Conservation (phyloP, 2,329 filamentous ascomycete species). For the Teratosphaeria destructans region DNA sequence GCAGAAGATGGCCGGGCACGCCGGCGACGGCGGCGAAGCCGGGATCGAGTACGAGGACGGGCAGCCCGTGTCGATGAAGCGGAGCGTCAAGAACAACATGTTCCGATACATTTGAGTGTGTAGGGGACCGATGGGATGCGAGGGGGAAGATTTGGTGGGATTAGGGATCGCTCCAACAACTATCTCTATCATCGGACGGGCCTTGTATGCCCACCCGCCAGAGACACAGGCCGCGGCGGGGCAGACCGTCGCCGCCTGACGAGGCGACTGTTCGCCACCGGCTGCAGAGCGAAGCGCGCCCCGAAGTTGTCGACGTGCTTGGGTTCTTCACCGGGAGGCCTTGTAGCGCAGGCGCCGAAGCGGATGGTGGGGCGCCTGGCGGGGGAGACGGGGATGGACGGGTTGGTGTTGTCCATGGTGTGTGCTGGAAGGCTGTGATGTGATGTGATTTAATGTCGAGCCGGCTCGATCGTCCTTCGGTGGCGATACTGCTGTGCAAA, state of each 20-base stretch:
- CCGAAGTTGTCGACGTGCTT: not conserved
- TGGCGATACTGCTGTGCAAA: too few relatives aligned
- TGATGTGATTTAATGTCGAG: too few relatives aligned
- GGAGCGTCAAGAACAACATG: conserved; percentile 66
- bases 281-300: not conserved
- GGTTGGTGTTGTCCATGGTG: not conserved
- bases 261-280: not conserved
- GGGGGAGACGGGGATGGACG: not conserved
- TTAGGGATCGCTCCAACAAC: too few relatives aligned
- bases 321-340: not conserved
- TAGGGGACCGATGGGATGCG: not conserved
- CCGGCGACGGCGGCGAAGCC: conserved; percentile 59
- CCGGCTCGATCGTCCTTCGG: too few relatives aligned
- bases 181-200: too few relatives aligned
- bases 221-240: not conserved
- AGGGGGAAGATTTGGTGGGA: too few relatives aligned
- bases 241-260: not conserved
- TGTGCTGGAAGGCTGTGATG: not conserved
- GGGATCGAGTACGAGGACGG: conserved; percentile 70
- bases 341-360: not conserved
- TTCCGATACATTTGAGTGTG: conserved; percentile 53
- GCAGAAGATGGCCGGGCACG: conserved; percentile 53
- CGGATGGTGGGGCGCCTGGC: not conserved
- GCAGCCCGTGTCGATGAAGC: conserved; percentile 60
- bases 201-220: not conserved